phyloP scores from a whole-genome alignment of 371 early-diverging fungal genomes.

The Globomyces sp. region DNA sequence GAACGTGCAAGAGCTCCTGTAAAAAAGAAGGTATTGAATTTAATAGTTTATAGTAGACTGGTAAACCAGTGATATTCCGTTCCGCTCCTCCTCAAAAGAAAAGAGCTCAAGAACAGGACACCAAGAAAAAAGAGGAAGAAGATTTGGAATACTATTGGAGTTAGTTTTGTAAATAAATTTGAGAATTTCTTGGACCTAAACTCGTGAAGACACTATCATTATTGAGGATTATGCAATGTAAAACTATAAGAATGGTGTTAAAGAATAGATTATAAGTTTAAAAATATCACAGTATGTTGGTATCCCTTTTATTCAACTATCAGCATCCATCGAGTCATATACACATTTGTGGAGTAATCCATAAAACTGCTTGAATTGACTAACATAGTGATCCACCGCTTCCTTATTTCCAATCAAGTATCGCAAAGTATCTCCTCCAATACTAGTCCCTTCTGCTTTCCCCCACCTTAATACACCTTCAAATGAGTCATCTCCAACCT shows the following conservation, averaged over 20 bases:
- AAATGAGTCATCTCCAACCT: slow-evolving; percentile 33
- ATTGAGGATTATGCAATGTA: no score
- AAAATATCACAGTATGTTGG: no score
- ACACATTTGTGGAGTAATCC: slow-evolving; percentile 26
- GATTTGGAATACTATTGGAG: slow-evolving; percentile 22
- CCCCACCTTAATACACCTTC: slow-evolving; percentile 47
- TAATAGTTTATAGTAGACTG: slow-evolving; percentile 30
- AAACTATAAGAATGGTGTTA: no score
- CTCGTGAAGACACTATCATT: no score
- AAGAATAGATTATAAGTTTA: no score
- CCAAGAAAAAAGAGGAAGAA: slow-evolving; percentile 6
- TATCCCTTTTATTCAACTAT: no score
- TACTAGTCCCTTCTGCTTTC: slow-evolving; percentile 37
- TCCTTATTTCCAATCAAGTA: slow-evolving; percentile 40
- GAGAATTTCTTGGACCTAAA: neutral
- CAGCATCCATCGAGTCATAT: neutral
- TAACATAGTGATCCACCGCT: slow-evolving; percentile 42
- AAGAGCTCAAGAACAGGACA: slow-evolving; percentile 25
- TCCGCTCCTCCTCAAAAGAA: slow-evolving; percentile 51
- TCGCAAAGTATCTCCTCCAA: slow-evolving; percentile 26
- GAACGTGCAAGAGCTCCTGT: slow-evolving; percentile 54
- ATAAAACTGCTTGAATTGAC: slow-evolving; percentile 37
- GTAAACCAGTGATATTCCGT: slow-evolving; percentile 51
- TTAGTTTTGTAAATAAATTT: neutral
- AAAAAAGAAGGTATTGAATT: slow-evolving; percentile 44